These are phyloP conservation scores for Gardenia jasminoides DNA, from an alignment of 257 asterid genomes.

Conservation along the genomic window DNA sequence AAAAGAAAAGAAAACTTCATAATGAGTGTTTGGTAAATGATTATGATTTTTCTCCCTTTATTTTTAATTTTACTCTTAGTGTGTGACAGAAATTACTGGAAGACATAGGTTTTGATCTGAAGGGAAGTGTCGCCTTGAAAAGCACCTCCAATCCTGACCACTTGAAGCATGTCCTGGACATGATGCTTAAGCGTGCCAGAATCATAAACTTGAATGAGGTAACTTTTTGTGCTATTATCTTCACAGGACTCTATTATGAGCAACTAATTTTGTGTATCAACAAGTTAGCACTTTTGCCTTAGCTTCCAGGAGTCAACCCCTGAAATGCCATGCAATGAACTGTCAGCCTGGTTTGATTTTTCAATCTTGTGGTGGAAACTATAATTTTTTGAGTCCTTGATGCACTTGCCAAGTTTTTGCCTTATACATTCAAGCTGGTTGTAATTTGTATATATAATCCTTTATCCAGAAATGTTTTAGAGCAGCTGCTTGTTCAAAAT, in stretches of 20 bases:
- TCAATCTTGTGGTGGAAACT: neutral
- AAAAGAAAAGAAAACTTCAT: no score
- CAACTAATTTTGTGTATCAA: neutral
- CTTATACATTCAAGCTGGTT: neutral
- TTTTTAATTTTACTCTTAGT: neutral
- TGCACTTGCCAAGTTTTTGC: neutral
- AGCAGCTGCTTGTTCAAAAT: neutral
- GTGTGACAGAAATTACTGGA: slow-evolving; percentile 55
- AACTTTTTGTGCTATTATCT: neutral
- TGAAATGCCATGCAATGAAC: neutral
- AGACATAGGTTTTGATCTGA: slow-evolving; percentile 34
- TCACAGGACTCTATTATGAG: no score
- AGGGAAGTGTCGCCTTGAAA: slow-evolving; percentile 30
- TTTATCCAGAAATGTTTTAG: neutral
- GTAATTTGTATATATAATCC: neutral
- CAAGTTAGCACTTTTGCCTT: neutral
- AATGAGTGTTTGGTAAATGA: neutral
- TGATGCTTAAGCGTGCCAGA: slow-evolving; percentile 60
- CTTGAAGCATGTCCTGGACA: slow-evolving; percentile 34
- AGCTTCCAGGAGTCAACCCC: neutral
- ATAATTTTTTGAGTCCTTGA: neutral
- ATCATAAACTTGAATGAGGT: slow-evolving; percentile 70
- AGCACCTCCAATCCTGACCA: slow-evolving; percentile 45
- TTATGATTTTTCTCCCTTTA: neutral
- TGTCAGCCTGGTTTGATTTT: neutral